These are phyloP conservation scores for Purshia tridentata DNA, from an alignment of 306 rosid species.

Conservation along the genomic window DNA sequence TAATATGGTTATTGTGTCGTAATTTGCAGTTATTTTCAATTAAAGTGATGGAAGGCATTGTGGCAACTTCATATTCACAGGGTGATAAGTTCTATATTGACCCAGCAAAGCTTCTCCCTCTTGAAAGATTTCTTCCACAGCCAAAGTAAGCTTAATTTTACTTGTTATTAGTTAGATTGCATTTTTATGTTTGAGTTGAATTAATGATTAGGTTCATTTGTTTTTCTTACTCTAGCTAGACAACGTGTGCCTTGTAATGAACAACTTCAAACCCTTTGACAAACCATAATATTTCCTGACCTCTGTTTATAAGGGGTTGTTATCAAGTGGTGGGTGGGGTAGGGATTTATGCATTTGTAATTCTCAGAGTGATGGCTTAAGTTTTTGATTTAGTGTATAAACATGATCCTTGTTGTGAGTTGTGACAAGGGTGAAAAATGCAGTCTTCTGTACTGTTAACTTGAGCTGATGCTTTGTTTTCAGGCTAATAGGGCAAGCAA, in stretches of 20 bases:
- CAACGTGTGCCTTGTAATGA: not conserved
- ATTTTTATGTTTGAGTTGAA: not conserved
- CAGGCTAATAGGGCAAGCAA: not conserved
- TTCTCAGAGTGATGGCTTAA: not conserved
- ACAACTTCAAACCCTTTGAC: not conserved
- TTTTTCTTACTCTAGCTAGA: not conserved
- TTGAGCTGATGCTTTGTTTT: not conserved
- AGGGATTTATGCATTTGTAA: not conserved
- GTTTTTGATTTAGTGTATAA: not conserved
- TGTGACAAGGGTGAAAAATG: not conserved
- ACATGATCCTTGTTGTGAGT: not conserved
- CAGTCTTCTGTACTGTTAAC: not conserved
- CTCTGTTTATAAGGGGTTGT: not conserved
- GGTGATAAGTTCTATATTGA: constrained; percentile 93
- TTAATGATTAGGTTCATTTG: not conserved
- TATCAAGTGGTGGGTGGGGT: not conserved
- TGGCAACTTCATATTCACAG: constrained; percentile 69
- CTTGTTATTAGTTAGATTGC: not conserved
- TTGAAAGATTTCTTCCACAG: constrained; percentile 92
- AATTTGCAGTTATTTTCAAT: constrained; percentile 67
- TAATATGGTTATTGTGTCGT: constrained; percentile 19
- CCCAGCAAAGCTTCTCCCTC: constrained; percentile 89
- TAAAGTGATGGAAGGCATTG: constrained; percentile 94
- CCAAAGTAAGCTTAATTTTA: constrained; percentile 66
- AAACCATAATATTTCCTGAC: not conserved